Base-by-base conservation (phyloP, 2,329 filamentous ascomycete genomes). In the Fusarium beomiforme region DNA sequence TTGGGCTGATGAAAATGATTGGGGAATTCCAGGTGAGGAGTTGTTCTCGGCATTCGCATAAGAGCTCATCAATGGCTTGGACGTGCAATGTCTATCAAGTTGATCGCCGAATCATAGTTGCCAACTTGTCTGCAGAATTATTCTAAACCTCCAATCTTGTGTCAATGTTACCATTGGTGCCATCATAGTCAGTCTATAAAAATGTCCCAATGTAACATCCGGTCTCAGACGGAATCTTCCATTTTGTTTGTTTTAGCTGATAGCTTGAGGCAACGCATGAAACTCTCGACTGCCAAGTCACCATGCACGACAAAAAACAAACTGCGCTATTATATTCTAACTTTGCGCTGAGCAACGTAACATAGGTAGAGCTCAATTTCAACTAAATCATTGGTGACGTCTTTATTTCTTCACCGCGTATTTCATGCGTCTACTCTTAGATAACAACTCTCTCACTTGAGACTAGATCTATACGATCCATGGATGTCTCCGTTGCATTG, bases 261-360 rank as follows among this genome's bases (percentile, higher is more conserved):
- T 16, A 49, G 34, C 31, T 44, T 26, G 31, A 57, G 14, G 31
- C 53, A 42, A 39, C 31, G 34, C 43, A 64, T 57, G 44, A 70
- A 70, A 71, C 67, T 71, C 50, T 64, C 44, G 26, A 56, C 51
- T 13, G 67, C 53, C 67, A 69, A 69, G 64, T 64, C 59, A 33
- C 59, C 58, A 37, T 65, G 24, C 46, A 43, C 56, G 19, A 31
- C 29, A 46, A 44, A 31, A 43, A 31, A 43, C n/a, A 50, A 43
- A 51, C 43, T 34, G 33, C 21, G 21, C 21, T 17, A 29, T 10
- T 54, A 56, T 51, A 26, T 31, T 62, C 49, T 56, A 42, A 17
- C 31, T 50, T 36, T 66, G 36, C 39, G 29, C 51, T 26, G 29
- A 37, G 49, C 34, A 60, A 56, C 39, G 61, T 37, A 46, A 37